Conservation (phyloP, 306 rosid genomes). For the Ziziphus jujuba region DNA sequence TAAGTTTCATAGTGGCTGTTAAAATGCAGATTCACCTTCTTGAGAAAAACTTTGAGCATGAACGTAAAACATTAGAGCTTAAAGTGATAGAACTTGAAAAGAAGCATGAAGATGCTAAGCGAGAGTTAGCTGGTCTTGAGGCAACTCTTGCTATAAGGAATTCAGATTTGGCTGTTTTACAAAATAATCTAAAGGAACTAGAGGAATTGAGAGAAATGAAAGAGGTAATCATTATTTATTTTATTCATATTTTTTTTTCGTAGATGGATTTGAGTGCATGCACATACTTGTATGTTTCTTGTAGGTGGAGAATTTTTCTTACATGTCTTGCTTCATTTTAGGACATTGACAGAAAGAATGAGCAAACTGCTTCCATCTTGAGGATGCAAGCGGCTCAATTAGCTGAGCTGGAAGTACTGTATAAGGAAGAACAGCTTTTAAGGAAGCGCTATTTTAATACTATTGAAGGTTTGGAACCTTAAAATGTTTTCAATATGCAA, state of each 20-base stretch:
- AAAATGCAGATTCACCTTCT: slow-evolving; percentile 59
- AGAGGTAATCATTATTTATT: slow-evolving; percentile 51
- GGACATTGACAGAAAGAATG: slow-evolving; percentile 97
- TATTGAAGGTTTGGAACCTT: slow-evolving; percentile 67
- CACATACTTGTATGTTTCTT: not conserved
- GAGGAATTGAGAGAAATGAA: slow-evolving; percentile 96
- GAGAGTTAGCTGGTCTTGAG: slow-evolving; percentile 53
- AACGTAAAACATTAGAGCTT: slow-evolving; percentile 53
- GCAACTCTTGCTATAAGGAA: slow-evolving; percentile 59
- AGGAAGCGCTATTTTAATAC: slow-evolving; percentile 91
- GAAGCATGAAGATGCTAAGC: slow-evolving; percentile 49
- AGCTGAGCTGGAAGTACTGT: slow-evolving; percentile 85
- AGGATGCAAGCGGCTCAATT: slow-evolving; percentile 94
- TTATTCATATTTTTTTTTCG: not conserved
- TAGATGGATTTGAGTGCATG: not conserved
- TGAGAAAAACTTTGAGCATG: slow-evolving; percentile 56
- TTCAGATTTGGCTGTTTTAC: slow-evolving; percentile 60
- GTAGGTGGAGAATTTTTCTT: not conserved
- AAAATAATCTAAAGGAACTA: slow-evolving; percentile 69
- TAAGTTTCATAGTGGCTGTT: slow-evolving; percentile 24
- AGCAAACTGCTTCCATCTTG: slow-evolving; percentile 85
- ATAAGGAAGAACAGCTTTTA: slow-evolving; percentile 89
- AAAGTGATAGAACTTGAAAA: slow-evolving; percentile 62
- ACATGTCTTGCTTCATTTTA: slow-evolving; percentile 29
- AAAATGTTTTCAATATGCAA: not conserved